These are phyloP conservation scores for Phytophthora constricta DNA, from an alignment of 352 stramenopile genomes.

Conservation along the genomic window DNA sequence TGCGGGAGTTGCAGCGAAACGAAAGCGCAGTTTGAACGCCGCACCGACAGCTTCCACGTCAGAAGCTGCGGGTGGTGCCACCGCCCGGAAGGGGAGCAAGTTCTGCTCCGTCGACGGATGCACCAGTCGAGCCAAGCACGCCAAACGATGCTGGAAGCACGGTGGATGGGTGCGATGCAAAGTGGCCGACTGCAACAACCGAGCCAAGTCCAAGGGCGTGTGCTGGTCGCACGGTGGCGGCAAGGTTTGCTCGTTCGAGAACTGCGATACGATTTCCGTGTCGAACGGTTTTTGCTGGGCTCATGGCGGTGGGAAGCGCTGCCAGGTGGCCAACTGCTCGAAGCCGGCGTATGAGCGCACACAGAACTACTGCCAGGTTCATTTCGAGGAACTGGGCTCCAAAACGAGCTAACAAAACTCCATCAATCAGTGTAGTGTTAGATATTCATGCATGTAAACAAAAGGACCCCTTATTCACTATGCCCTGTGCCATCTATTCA, in stretches of 20 bases:
- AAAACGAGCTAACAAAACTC: background rate
- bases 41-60: background rate
- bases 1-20: constrained; percentile 24
- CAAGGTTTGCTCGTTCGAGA: constrained; percentile 52
- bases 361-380: constrained; percentile 59
- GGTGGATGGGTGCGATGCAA: constrained; percentile 69
- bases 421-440: too few relatives aligned
- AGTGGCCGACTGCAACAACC: constrained; percentile 62
- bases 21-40: constrained; percentile 19
- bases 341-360: constrained; percentile 70
- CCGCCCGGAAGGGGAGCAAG: constrained; percentile 58
- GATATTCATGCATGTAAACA: constrained; percentile 12
- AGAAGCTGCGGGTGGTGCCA: background rate
- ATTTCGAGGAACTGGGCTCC: constrained; percentile 41
- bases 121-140: constrained; percentile 56
- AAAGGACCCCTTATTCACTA: background rate
- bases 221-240: constrained; percentile 72
- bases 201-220: constrained; percentile 69
- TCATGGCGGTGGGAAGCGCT: constrained; percentile 50
- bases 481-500: too few relatives aligned
- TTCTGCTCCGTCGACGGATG: constrained; percentile 60
- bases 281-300: constrained; percentile 62
- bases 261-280: constrained; percentile 63
- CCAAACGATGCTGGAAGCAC: constrained; percentile 67
- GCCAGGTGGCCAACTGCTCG: constrained; percentile 49